Base-by-base conservation (phyloP, 345 rosid genomes). In the Euphorbia pulcherrima region DNA sequence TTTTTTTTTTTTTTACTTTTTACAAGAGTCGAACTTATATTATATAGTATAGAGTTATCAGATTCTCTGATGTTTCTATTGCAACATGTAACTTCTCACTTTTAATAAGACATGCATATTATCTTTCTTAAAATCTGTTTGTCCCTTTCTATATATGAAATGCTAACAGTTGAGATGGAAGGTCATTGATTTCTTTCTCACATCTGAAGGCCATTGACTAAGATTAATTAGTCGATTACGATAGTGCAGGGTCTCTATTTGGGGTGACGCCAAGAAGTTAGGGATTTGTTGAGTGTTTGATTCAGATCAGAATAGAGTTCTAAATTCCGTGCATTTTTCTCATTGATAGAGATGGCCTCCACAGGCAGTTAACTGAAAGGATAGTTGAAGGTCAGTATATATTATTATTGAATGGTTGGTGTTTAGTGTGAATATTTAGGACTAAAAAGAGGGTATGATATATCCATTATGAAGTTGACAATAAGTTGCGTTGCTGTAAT, bases 371-470 rank as follows among this genome's bases (percentile, higher is more conserved):
- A 28, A 50, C 26, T 56, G 6, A 21, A 21, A 30, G 20, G 62
- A 20, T n/a, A 37, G 37, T 47, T 3, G 58, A 59, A 47, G 46
- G 30, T 46, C 60, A 37, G 27, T 58, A 23, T 24, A 17, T 0
- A 65, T 61, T 52, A 21, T 20, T 52, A 60, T 33, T 37, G 12
- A 9, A 11, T 23, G 51, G 12, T 51, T 21, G 62, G 56, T 35
- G 58, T 57, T 52, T 50, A 69, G 48, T 69, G 55, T 77, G 75
- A 81, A 75, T 26, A 6, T 64, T 27, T 62, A 69, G 17, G 63
- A 59, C 60, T 9, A 16, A 47, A 46, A 27, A 33, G 3, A 33
- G 37, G 37, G 37, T 33, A 33, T 33, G n/a, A n/a, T n/a, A n/a
- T 33, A 33, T 33, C 37, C 7, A 33, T 33, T 33, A 33, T 33